A percentile compares a stretch with the other conserved stretches of the same genome.
Conservation (phyloP, 1,284 basidiomycete species). For the Athelia sp. region DNA sequence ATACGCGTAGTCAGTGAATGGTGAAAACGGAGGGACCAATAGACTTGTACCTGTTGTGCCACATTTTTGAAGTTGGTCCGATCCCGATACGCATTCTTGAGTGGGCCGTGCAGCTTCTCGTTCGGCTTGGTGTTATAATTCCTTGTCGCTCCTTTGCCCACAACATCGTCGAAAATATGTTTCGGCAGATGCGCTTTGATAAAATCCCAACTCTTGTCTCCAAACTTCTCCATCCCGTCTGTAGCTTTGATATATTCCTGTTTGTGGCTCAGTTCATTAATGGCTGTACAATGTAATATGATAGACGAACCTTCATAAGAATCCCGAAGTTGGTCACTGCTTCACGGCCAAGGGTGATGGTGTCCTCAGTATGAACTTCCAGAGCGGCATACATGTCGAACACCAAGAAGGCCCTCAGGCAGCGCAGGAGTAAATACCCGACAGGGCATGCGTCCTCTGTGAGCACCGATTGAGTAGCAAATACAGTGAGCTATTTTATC, state of each 20-base stretch:
- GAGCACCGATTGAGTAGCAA: constrained; percentile 23
- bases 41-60: constrained; percentile 22
- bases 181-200: constrained; percentile 26
- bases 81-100: constrained; percentile 22
- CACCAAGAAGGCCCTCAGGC: constrained; percentile 22
- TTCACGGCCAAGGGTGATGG: constrained; percentile 17
- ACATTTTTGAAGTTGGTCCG: constrained; percentile 29
- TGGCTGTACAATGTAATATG: neutral
- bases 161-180: constrained; percentile 28
- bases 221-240: neutral
- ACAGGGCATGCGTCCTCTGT: constrained; percentile 2
- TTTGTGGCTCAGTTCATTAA: neutral
- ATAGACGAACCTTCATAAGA: constrained; percentile 17
- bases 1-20: constrained; percentile 3
- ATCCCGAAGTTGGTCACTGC: constrained; percentile 15
- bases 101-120: constrained; percentile 24
- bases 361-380: constrained; percentile 25
- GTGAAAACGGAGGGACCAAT: neutral
- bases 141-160: constrained; percentile 21
- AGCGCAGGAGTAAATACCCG: constrained; percentile 19
- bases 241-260: neutral
- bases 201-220: constrained; percentile 28
- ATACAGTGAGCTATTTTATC: constrained; percentile 19
- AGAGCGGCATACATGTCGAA: constrained; percentile 24
- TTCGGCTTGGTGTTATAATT: constrained; percentile 29